Percentiles rank a stretch among this genome's conserved stretches.
These are phyloP conservation scores for Viridothelium virens DNA, from an alignment of 495 filamentous ascomycete species.

Conservation along the genomic window DNA sequence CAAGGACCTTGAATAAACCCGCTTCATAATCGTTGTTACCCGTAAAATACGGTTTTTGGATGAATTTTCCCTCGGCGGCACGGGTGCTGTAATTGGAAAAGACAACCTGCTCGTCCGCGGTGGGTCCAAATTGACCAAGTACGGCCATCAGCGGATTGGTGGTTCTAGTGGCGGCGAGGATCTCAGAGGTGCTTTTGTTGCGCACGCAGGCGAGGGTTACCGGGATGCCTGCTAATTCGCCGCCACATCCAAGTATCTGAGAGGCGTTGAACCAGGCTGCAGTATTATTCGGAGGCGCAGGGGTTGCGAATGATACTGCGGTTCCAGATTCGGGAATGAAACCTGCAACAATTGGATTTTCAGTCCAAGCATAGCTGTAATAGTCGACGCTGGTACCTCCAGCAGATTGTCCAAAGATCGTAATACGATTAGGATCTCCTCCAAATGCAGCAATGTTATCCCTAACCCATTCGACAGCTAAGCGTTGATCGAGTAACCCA, in stretches of 20 bases:
- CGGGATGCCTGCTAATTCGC: background rate
- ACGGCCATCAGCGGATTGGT: background rate
- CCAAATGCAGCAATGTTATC: slow-evolving; percentile 54
- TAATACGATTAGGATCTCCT: slow-evolving; percentile 47
- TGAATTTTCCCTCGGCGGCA: slow-evolving; percentile 14
- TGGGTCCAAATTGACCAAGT: slow-evolving; percentile 7
- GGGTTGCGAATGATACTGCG: slow-evolving; percentile 38
- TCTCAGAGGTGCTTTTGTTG: slow-evolving; percentile 25
- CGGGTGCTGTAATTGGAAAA: slow-evolving; percentile 17
- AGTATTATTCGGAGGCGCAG: slow-evolving; percentile 25
- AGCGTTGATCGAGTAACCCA: slow-evolving; percentile 42
- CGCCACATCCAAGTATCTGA: slow-evolving; percentile 38
- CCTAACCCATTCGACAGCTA: slow-evolving; percentile 48
- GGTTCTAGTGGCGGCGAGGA: slow-evolving; percentile 30
- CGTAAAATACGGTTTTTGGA: slow-evolving; percentile 28
- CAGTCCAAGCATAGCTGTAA: slow-evolving; percentile 43
- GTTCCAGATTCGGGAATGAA: slow-evolving; percentile 50
- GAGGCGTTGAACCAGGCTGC: slow-evolving; percentile 38
- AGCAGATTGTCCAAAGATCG: slow-evolving; percentile 49
- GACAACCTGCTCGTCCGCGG: slow-evolving; percentile 16
- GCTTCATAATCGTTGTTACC: slow-evolving; percentile 44
- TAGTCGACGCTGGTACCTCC: slow-evolving; percentile 46
- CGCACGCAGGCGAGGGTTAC: slow-evolving; percentile 42
- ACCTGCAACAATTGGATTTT: slow-evolving; percentile 38
- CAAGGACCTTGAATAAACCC: slow-evolving; percentile 38